Evolutionary conservation across 2,329 filamentous ascomycete species (phyloP), one percentile per base, ranked within the genome.

Genomic region (Penicillium sp.): DNA sequence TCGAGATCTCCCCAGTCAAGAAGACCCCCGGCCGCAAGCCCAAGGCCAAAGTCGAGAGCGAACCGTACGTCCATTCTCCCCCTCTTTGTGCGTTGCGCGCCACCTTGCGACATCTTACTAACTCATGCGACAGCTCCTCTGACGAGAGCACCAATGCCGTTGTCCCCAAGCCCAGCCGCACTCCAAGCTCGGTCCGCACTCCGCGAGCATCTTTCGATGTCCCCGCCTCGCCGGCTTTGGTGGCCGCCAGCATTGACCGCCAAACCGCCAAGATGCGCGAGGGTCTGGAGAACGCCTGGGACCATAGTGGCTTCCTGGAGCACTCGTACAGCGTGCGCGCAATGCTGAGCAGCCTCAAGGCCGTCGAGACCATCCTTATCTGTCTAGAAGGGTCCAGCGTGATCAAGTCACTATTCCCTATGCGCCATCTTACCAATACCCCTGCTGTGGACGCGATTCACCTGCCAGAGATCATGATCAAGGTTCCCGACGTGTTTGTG

Each of bases 401-500:
- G 55, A 83, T 89, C 57, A 79, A 77, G 45, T 85, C 88, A 68
- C 77, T 95, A 49, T 78, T 96, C 6, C 82, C 88, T 24, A 82
- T 87, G 67, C 81, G 81, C 62, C 89, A 87, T 68, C 82, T 87
- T 56, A 87, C 91, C 68, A 87, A 87, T 53, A 78, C 91, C 46
- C 88, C 89, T 5, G 79, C 85, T 28, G 70, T 88, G 49, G 61
- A 71, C 12, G 70, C 77, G 18, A 70, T 89, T 21, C 77, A 79
- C 51, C 82, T 82, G 13, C 74, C 77, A 6, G 81, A 83, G 56
- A 79, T 83, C 58, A 76, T 84, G 2, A 78, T 95, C 56, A 81
- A 83, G 63, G 73, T 94, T 18, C 90, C 92, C 0, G 89, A 97
- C 71, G 78, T 95, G 62, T 95, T 94, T 72, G 74, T 87, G 28